Conservation (phyloP, 352 stramenopile species). For the Globisporangium carolinianum region DNA sequence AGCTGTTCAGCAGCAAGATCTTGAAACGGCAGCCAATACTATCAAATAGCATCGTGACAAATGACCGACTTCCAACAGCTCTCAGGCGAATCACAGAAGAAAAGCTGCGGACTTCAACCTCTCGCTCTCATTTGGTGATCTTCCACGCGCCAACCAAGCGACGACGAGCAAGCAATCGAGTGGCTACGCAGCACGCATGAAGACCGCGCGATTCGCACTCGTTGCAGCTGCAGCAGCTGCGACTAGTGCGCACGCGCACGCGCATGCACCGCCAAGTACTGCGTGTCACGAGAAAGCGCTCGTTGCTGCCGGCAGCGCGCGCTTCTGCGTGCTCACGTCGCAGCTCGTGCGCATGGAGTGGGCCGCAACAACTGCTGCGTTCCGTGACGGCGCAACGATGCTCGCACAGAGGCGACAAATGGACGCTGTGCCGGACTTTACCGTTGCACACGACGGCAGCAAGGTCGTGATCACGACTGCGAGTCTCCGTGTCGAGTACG, state of each 20-base stretch:
- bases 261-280: background rate
- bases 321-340: constrained; percentile 30
- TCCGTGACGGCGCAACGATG: constrained; percentile 21
- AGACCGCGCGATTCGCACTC: background rate
- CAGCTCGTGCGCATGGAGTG: constrained; percentile 32
- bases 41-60: no score
- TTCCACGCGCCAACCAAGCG: background rate
- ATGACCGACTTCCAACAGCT: no score
- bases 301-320: constrained; percentile 17
- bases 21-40: no score
- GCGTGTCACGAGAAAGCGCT: constrained; percentile 14
- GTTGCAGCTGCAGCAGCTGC: background rate
- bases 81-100: no score
- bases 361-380: background rate
- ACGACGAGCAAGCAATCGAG: background rate
- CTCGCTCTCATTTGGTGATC: constrained; percentile 6
- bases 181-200: constrained; percentile 1
- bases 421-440: constrained; percentile 13
- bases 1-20: no score
- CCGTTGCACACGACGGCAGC: constrained; percentile 8
- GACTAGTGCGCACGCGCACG: background rate
- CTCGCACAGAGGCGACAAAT: constrained; percentile 16
- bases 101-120: no score
- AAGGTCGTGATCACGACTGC: constrained; percentile 16
- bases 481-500: constrained; percentile 15